Percentiles rank a stretch among this genome's conserved stretches.
Conservation (phyloP, 371 early-diverging fungal genomes). For the Lichtheimia ramosa region DNA sequence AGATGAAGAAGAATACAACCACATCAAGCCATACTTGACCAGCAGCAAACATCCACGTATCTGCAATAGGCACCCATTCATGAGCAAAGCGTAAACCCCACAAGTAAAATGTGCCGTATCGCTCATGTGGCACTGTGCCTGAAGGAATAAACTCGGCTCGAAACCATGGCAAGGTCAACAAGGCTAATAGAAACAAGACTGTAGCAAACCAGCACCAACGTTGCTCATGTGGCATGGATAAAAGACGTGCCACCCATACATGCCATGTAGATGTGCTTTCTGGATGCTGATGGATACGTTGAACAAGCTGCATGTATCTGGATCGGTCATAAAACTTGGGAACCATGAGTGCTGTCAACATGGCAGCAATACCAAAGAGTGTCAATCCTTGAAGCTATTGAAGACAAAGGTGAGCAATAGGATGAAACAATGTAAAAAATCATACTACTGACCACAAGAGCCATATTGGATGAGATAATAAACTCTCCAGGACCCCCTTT, state of each 20-base stretch:
- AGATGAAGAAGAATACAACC: slow-evolving; percentile 43
- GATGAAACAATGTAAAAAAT: no score
- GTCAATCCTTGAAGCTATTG: slow-evolving; percentile 26
- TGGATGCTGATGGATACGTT: slow-evolving; percentile 5
- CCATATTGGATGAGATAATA: slow-evolving; percentile 67
- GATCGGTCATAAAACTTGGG: slow-evolving; percentile 32
- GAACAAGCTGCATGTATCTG: not conserved
- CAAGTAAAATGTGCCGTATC: slow-evolving; percentile 58
- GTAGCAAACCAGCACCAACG: slow-evolving; percentile 47
- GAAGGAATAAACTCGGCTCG: slow-evolving; percentile 58
- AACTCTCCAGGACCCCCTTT: slow-evolving; percentile 73
- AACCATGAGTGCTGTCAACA: slow-evolving; percentile 19
- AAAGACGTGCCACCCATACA: slow-evolving; percentile 26
- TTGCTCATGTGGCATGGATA: slow-evolving; percentile 24
- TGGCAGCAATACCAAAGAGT: slow-evolving; percentile 19
- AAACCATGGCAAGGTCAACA: slow-evolving; percentile 53
- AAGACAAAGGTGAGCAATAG: not conserved
- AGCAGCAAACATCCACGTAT: slow-evolving; percentile 74
- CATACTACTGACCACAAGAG: slow-evolving; percentile 39
- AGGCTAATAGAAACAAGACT: slow-evolving; percentile 42
- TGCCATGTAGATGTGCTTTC: slow-evolving; percentile 1
- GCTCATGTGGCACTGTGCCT: slow-evolving; percentile 32
- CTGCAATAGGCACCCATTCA: slow-evolving; percentile 80
- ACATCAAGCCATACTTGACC: slow-evolving; percentile 47
- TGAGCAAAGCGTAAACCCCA: slow-evolving; percentile 55